phyloP scores from a whole-genome alignment of 306 rosid genomes.

The Mimosa pudica region DNA sequence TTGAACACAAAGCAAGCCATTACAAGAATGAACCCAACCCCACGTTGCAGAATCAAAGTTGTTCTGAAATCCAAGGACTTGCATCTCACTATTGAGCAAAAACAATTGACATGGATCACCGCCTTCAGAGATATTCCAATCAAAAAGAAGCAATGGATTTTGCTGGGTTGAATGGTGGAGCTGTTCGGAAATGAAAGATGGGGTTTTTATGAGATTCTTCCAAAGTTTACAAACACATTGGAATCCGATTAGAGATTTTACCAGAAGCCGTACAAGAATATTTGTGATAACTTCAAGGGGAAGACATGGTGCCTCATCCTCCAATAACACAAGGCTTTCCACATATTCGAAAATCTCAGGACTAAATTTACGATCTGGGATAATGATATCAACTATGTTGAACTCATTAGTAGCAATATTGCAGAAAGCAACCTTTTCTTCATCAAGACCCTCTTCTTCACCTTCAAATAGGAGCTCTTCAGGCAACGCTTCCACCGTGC shows the following conservation, averaged over 20 bases:
- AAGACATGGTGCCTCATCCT: background rate
- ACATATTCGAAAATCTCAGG: background rate
- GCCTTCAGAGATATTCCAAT: background rate
- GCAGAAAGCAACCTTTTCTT: too few species aligned
- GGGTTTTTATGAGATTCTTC: background rate
- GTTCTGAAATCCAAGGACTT: too few species aligned
- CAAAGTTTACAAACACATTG: background rate
- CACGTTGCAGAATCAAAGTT: background rate
- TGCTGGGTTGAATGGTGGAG: background rate
- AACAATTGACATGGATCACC: too few species aligned
- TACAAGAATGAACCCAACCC: background rate
- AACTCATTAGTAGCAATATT: too few species aligned
- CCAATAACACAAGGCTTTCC: background rate
- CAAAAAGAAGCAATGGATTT: background rate
- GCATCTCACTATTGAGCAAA: background rate
- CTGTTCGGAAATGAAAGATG: background rate
- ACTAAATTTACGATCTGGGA: too few species aligned
- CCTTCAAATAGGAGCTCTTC: too few species aligned
- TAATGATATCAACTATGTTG: too few species aligned
- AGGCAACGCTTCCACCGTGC: too few species aligned
- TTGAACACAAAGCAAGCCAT: background rate
- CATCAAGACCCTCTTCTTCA: too few species aligned
- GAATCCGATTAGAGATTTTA: background rate
- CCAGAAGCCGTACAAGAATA: background rate
- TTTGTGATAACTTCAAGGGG: background rate